Evolutionary conservation across 257 asterid species (phyloP).

Genomic region (Solanum lycopersicoides): DNA sequence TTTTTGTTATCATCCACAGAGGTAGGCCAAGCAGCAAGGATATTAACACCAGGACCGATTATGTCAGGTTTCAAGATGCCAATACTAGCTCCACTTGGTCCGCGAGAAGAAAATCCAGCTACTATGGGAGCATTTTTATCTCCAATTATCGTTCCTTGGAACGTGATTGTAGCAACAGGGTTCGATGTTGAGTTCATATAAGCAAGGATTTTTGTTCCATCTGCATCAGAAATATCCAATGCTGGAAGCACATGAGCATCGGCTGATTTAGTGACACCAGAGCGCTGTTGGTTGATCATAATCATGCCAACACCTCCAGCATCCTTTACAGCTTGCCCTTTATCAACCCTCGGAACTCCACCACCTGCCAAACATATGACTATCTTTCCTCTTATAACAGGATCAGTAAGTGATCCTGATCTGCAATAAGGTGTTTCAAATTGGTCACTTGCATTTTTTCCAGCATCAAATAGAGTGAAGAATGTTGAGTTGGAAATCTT

Average conservation of each 20-base stretch:
- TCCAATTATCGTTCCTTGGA: slow-evolving; percentile 36
- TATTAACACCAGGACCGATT: slow-evolving; percentile 48
- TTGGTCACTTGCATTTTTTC: slow-evolving; percentile 4
- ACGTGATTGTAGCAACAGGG: slow-evolving; percentile 13
- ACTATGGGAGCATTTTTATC: slow-evolving; percentile 29
- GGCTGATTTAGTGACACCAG: slow-evolving; percentile 10
- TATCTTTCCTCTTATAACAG: slow-evolving; percentile 24
- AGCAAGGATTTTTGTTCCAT: slow-evolving; percentile 4
- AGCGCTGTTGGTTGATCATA: background rate
- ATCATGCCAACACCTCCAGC: slow-evolving; percentile 50
- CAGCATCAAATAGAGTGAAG: slow-evolving; percentile 25
- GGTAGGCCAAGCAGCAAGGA: slow-evolving; percentile 42
- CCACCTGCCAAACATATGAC: slow-evolving; percentile 23
- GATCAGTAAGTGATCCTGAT: background rate
- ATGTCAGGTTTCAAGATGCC: slow-evolving; percentile 65
- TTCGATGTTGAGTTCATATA: slow-evolving; percentile 19
- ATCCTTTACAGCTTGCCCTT: slow-evolving; percentile 24
- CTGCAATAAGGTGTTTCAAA: slow-evolving; percentile 5
- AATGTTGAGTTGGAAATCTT: background rate
- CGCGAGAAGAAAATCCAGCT: slow-evolving; percentile 37
- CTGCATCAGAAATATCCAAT: background rate
- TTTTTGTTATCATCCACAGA: slow-evolving; percentile 15
- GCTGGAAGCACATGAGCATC: slow-evolving; percentile 23
- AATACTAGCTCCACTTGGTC: slow-evolving; percentile 20
- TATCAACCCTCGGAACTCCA: background rate